Conservation (phyloP, 306 rosid species). For the Citrullus mucosospermus region DNA sequence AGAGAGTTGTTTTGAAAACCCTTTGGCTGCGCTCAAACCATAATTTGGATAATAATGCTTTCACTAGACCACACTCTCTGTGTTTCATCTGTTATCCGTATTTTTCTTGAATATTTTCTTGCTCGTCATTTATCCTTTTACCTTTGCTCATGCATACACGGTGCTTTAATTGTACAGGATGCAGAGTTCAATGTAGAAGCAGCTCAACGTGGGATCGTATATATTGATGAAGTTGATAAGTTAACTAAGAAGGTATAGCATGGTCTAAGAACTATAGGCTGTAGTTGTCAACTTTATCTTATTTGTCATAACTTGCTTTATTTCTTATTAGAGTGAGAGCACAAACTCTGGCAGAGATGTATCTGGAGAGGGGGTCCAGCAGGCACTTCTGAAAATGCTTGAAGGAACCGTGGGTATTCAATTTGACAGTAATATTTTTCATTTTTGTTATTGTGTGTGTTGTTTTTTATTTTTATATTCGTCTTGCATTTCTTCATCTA, state of each 20-base stretch:
- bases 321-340: conserved; percentile 34
- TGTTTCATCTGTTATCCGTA: too few species aligned
- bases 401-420: conserved; percentile 59
- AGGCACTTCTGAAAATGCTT: conserved; percentile 65
- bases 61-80: too few species aligned
- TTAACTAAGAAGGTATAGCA: conserved; percentile 45
- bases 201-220: conserved; percentile 61
- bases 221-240: conserved; percentile 69
- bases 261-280: background rate
- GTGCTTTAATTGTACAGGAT: conserved; percentile 34
- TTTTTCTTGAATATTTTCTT: background rate
- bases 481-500: background rate
- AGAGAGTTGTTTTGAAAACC: too few species aligned
- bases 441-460: background rate
- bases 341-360: conserved; percentile 59
- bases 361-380: conserved; percentile 76
- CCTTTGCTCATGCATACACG: background rate
- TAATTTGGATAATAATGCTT: too few species aligned
- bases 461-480: background rate
- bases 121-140: background rate
- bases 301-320: background rate
- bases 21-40: too few species aligned
- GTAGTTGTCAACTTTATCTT: background rate
- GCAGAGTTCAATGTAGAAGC: conserved; percentile 59
- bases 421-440: background rate